Conservation (phyloP, 352 stramenopile genomes). For the Pythium guiyangense region DNA sequence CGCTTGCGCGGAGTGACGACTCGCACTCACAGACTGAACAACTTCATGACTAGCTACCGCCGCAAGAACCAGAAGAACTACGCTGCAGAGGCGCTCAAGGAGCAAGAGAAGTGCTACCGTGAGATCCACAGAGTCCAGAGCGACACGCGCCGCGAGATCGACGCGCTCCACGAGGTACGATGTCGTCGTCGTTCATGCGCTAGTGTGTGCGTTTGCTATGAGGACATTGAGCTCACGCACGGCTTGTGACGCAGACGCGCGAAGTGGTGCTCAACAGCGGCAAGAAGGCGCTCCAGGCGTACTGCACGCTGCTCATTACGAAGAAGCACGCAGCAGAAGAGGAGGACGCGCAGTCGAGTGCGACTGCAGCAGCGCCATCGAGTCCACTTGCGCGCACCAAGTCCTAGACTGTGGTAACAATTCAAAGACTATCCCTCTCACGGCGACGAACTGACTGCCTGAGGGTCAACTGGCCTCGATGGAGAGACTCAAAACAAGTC, state of each 20-base stretch:
- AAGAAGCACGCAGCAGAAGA: conserved; percentile 36
- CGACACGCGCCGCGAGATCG: conserved; percentile 51
- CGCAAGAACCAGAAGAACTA: conserved; percentile 40
- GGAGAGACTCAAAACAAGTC: no score
- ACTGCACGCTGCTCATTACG: conserved; percentile 61
- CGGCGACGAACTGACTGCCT: no score
- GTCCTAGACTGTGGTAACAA: no score
- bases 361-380: background rate
- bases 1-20: background rate
- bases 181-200: no score
- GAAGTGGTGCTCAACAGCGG: conserved; percentile 68
- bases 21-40: background rate
- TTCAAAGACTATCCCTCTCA: no score
- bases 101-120: conserved; percentile 51
- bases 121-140: conserved; percentile 60
- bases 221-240: background rate
- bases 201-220: background rate
- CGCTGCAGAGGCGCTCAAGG: conserved; percentile 31
- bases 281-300: conserved; percentile 67
- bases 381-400: background rate
- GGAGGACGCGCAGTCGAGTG: conserved; percentile 15
- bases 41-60: conserved; percentile 27
- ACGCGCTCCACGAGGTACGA: conserved; percentile 49
- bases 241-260: conserved; percentile 24
- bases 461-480: no score